These are phyloP conservation scores for Orbilia blumenaviensis DNA, from an alignment of 2,329 filamentous ascomycete species.

Conservation along the genomic window DNA sequence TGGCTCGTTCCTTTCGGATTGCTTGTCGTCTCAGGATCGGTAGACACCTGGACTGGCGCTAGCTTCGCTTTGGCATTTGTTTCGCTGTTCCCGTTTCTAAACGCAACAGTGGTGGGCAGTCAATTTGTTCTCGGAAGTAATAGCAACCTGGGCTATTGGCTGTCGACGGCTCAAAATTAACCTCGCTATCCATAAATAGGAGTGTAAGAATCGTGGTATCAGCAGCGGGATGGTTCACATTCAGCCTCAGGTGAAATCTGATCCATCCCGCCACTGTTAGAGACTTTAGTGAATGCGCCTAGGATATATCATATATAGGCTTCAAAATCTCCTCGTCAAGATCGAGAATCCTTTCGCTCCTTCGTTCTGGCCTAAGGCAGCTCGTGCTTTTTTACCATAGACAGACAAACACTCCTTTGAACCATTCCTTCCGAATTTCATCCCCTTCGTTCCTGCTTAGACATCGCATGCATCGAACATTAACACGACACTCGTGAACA, in stretches of 20 bases:
- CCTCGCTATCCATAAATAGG: constrained; percentile 31
- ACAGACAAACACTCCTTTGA: not conserved
- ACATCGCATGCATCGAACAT: no score
- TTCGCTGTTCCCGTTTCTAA: constrained; percentile 44
- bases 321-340: not conserved
- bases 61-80: constrained; percentile 20
- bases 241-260: constrained; percentile 34
- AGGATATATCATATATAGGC: not conserved
- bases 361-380: not conserved
- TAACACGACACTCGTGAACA: not conserved
- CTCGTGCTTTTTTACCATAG: not conserved
- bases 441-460: not conserved
- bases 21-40: constrained; percentile 42
- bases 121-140: constrained; percentile 9
- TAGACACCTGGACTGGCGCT: constrained; percentile 5
- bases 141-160: constrained; percentile 19
- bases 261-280: constrained; percentile 4
- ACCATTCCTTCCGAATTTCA: not conserved
- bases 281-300: not conserved
- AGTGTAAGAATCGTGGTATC: constrained; percentile 31
- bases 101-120: constrained; percentile 37
- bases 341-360: not conserved
- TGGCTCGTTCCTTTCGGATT: constrained; percentile 41
- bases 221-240: not conserved
- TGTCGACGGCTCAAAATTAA: constrained; percentile 19